Base-by-base conservation (phyloP, 805 yeast species). In the Candida peoriensis region DNA sequence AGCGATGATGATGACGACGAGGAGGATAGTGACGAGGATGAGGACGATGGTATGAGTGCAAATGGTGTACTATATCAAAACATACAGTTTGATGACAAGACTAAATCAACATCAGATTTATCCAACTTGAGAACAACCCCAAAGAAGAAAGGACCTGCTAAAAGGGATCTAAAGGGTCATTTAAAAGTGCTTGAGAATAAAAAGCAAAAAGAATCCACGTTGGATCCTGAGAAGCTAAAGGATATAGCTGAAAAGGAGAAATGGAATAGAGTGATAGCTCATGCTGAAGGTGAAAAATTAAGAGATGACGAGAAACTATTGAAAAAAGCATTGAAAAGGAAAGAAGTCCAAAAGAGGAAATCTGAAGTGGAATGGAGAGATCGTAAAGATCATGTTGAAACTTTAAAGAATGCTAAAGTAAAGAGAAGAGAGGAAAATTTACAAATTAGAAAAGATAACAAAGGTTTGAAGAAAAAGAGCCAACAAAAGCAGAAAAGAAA, bases 331-430 rank as follows among this genome's bases (percentile, higher is more conserved):
- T 60, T 90, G 42, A 88, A 83, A 64, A 73, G 83, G 49, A 85
- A 87, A 55, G 90, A 86, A 49, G 77, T 83, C 42, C 72, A 73
- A 54, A 93, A 93, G 68, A 74, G 84, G 53, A 85, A 80, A 66
- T 81, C 94, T 38, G 95, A 87, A 51, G 66, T 76, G 33, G 95
- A 90, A 60, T 93, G 99, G 99, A 73, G 66, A 45, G 97, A 90
- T 33, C 76, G 99, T 46, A 81, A 84, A 56, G 83, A 80, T 48
- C 72, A 72, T 24, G 96, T 93, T 11, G 75, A 76, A 39, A 84
- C 80, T 47, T 78, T 81, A 24, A 79, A 83, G 34, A 71, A 78
- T 31, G 84, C 81, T 13, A 81, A 82, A 51, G 78, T 74, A 43
- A 85, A 87, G 65, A 82, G 93, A 69, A 78, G 97, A 60, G 96